A percentile compares a stretch with the other conserved stretches of the same genome.
Conservation (phyloP, 2,329 filamentous ascomycete species). For the Scytalidium sp. region DNA sequence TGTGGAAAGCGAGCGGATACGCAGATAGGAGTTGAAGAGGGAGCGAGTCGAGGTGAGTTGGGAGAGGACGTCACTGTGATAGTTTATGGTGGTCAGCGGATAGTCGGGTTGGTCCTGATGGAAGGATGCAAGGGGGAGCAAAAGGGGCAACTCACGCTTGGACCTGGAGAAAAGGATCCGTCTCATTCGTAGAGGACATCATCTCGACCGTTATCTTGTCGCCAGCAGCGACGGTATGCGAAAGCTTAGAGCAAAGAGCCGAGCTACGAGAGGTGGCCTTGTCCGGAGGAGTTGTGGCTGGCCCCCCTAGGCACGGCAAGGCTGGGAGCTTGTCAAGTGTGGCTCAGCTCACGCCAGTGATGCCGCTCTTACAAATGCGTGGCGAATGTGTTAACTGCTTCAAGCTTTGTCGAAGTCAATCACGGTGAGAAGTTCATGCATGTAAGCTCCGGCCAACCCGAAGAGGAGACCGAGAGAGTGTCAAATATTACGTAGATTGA, state of each 20-base stretch:
- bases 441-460: too few species aligned
- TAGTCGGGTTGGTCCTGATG: not conserved
- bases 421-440: too few species aligned
- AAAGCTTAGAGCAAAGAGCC: not conserved
- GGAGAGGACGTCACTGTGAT: conserved; percentile 75
- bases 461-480: too few species aligned
- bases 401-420: too few species aligned
- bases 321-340: too few species aligned
- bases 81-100: conserved; percentile 4
- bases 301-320: too few species aligned
- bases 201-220: conserved; percentile 34
- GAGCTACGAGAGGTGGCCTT: not conserved
- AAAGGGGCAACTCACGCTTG: conserved; percentile 52
- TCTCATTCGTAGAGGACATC: conserved; percentile 66
- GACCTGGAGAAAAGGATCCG: conserved; percentile 71
- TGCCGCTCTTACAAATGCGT: too few species aligned
- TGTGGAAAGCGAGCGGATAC: conserved; percentile 83
- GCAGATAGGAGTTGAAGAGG: conserved; percentile 90
- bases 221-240: not conserved
- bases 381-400: too few species aligned
- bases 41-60: conserved; percentile 79
- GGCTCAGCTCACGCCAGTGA: too few species aligned
- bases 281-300: too few species aligned
- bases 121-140: conserved; percentile 4
- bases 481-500: too few species aligned